Conservation (phyloP, 2,329 filamentous ascomycete genomes). For the Thelonectria discophora region DNA sequence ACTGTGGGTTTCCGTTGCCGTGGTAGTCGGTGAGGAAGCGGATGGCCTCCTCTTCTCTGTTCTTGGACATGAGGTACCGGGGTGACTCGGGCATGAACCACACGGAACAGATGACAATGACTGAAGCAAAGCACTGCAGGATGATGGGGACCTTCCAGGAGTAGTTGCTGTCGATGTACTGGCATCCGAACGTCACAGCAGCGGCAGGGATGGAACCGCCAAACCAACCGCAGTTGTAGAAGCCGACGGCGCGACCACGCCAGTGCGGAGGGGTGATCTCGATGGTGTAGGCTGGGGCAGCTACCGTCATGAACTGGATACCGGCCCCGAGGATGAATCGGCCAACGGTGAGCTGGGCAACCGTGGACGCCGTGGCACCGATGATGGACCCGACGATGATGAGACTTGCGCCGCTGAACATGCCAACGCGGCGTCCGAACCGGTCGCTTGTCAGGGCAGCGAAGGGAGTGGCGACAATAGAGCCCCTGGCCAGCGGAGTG, state of each 20-base stretch:
- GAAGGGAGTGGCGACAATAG: too few relatives aligned
- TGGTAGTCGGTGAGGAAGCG: constrained; percentile 6
- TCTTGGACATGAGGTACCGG: constrained; percentile 6
- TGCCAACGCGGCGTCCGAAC: too few relatives aligned
- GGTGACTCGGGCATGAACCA: constrained; percentile 9
- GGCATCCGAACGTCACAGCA: background rate
- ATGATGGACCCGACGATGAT: constrained; percentile 39
- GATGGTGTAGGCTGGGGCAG: constrained; percentile 36
- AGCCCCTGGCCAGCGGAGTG: too few relatives aligned
- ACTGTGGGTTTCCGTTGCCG: background rate
- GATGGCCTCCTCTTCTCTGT: background rate
- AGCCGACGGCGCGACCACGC: constrained; percentile 36
- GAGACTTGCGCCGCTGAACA: constrained; percentile 22
- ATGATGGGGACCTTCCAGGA: constrained; percentile 3
- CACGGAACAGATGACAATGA: background rate
- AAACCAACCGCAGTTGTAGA: constrained; percentile 31
- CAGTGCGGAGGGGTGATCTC: constrained; percentile 39
- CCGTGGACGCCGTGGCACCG: constrained; percentile 22
- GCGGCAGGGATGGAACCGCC: constrained; percentile 3
- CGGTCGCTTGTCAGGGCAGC: too few relatives aligned
- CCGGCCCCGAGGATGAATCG: constrained; percentile 35
- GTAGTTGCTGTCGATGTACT: background rate
- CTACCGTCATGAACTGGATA: constrained; percentile 27
- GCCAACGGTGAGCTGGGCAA: constrained; percentile 11
- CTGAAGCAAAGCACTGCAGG: background rate